These are phyloP conservation scores for Fusarium papillatum DNA, from an alignment of 2,329 filamentous ascomycete species.

Conservation along the genomic window DNA sequence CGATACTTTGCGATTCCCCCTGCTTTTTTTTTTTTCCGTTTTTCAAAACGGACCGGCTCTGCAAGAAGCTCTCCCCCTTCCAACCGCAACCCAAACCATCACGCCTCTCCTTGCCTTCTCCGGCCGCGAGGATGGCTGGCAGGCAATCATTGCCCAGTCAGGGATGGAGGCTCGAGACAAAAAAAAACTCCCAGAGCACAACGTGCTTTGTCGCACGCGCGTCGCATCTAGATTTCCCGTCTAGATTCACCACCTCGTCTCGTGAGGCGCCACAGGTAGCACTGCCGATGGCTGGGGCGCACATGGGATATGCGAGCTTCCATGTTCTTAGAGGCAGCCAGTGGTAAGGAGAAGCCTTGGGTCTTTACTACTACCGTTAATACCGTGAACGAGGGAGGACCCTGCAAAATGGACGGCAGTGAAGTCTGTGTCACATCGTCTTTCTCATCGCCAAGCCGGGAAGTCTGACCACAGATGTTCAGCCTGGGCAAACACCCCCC, in stretches of 20 bases:
- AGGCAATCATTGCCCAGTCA: constrained; percentile 33
- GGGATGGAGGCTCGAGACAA: background rate
- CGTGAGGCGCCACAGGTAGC: constrained; percentile 30
- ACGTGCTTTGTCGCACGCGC: constrained; percentile 33
- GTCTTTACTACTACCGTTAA: background rate
- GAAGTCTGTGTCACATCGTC: background rate
- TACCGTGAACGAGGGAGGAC: background rate
- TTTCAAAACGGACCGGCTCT: constrained; percentile 2
- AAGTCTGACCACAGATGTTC: background rate
- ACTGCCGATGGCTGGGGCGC: constrained; percentile 22
- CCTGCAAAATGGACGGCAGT: background rate
- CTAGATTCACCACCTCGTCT: constrained; percentile 21
- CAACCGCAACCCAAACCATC: constrained; percentile 8
- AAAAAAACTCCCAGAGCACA: constrained; percentile 17
- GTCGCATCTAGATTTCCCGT: constrained; percentile 36
- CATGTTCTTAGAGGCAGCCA: constrained; percentile 6
- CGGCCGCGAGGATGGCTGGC: background rate
- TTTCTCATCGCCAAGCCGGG: constrained; percentile 4
- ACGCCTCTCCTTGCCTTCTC: constrained; percentile 22
- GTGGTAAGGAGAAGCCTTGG: background rate
- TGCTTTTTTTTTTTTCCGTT: background rate
- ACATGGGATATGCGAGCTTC: constrained; percentile 33
- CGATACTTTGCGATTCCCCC: constrained; percentile 1
- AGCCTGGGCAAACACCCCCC: background rate
- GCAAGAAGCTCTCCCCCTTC: background rate